Percentiles rank a stretch among this genome's conserved stretches.
These are phyloP conservation scores for Leptographium lundbergii DNA, from an alignment of 2,329 filamentous ascomycete genomes.

Conservation along the genomic window DNA sequence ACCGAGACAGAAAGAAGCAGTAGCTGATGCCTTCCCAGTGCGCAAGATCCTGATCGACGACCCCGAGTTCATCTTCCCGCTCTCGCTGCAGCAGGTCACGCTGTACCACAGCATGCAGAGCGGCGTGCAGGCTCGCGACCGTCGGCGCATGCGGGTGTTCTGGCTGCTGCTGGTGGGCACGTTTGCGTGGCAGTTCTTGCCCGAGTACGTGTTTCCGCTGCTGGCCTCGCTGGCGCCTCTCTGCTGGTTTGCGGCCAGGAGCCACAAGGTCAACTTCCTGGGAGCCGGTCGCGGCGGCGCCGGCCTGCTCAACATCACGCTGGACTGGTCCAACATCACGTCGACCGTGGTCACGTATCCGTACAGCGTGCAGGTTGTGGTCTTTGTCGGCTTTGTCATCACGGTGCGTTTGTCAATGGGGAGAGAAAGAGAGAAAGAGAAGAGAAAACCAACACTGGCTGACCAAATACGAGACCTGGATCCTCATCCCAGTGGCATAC, in stretches of 20 bases:
- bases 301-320: slow-evolving; percentile 12
- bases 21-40: not conserved
- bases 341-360: slow-evolving; percentile 12
- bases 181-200: slow-evolving; percentile 13
- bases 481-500: slow-evolving; percentile 13
- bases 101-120: slow-evolving; percentile 12
- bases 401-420: slow-evolving; percentile 1
- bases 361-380: slow-evolving; percentile 12
- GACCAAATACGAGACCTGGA: slow-evolving; percentile 10
- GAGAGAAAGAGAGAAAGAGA: not conserved
- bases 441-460: not conserved
- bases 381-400: slow-evolving; percentile 11
- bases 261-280: slow-evolving; percentile 13
- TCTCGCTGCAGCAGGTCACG: slow-evolving; percentile 12
- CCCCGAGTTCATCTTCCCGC: slow-evolving; percentile 13
- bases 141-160: slow-evolving; percentile 4
- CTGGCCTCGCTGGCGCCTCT: slow-evolving; percentile 12
- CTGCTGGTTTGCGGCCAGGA: slow-evolving; percentile 13
- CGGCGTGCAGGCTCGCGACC: not conserved
- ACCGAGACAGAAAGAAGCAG: no score
- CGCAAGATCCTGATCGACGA: slow-evolving; percentile 12
- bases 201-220: slow-evolving; percentile 11
- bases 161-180: slow-evolving; percentile 6
- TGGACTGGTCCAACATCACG: slow-evolving; percentile 14
- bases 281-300: slow-evolving; percentile 11